Evolutionary conservation across 495 filamentous ascomycete genomes (phyloP), one percentile per base, ranked within the genome.

Genomic region (Glarea lozoyensis): DNA sequence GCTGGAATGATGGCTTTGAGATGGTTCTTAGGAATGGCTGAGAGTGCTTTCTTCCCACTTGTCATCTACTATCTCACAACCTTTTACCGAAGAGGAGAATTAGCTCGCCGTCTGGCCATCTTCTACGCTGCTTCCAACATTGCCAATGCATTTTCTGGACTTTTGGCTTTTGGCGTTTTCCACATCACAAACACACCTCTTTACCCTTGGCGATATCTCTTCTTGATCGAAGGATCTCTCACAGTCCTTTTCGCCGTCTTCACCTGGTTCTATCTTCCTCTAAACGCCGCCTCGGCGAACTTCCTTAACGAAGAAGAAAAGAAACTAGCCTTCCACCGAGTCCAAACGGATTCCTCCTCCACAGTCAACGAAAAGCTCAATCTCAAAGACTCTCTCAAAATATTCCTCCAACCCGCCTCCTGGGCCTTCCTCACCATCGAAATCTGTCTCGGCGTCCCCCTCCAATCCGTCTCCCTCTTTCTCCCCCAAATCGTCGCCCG

Each of bases 111-210:
- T 3, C 71, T 89, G 0, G 83, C 83, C 21, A 68, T 88, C 51
- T 89, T 88, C 66, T 88, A 88, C 55, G 84, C 83, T 0, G 83
- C 81, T 0, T 78, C 75, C 22, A 82, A 76, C 44, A 83, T 90
- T 40, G 84, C 83, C 24, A 79, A 75, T 37, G 85, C 83, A 15
- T 88, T 88, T 54, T 74, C 74, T 2, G 84, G 85, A 4, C 67
- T 88, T 1, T 67, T 90, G 12, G 77, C 85, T 0, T 88, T 82
- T 41, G 85, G 82, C 0, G 78, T 86, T 5, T 87, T 88, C 60
- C 82, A 79, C 37, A 88, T 88, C 53, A 44, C 39, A 6, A 61
- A 67, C 20, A 43, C 55, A 18, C 30, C 34, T 15, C 51, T 84
- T 22, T 46, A 64, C 2, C 62, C 68, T 15, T 90, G 85, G 85